Evolutionary conservation across 352 stramenopile species (phyloP), one percentile per base, ranked within the genome.

Genomic region (Globisporangium uncinulatum): DNA sequence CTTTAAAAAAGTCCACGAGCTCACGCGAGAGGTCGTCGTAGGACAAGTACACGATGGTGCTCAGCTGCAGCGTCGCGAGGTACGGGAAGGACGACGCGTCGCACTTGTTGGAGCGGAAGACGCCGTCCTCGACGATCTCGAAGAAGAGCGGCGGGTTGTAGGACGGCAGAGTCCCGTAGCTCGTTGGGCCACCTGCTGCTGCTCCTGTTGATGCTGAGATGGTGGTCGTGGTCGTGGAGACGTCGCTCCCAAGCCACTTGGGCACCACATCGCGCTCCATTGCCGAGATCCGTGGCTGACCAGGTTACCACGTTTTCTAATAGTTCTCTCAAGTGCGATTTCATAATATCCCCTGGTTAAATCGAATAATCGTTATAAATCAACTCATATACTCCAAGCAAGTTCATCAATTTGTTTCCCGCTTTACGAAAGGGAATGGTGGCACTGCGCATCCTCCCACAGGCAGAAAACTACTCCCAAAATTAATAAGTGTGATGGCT

Each of bases 101-200:
- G 68, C 81, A 94, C 59, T 92, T 94, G 77, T 94, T 94, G 59
- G 78, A 89, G 43, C 79, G 76, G 49, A 87, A 94, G 17, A 94
- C 84, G 50, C 85, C 73, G 58, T 90, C 76, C 62, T 92, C 84
- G 46, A 94, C 84, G 59, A 94, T 92, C 69, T 92, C 84, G 58
- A 92, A 94, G 76, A 88, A 94, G 57, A 89, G 69, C 58, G 84
- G 84, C 53, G 84, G 82, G 62, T 92, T 94, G 61, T 92, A 66
- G 29, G 81, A 87, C 53, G 81, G 80, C 56, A 92, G 69, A 61
- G 76, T 83, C 34, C 63, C 69, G 42, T 85, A 79, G 42, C 76
- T 61, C 24, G 71, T 62, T 21, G 67, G 58, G 31, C 64, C 52
- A 0, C 44, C 37, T 4, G 65, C 4, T 29, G 67, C 47, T n/a